Base-by-base conservation (phyloP, 371 early-diverging fungal genomes). In the Haplosporangium sp. region DNA sequence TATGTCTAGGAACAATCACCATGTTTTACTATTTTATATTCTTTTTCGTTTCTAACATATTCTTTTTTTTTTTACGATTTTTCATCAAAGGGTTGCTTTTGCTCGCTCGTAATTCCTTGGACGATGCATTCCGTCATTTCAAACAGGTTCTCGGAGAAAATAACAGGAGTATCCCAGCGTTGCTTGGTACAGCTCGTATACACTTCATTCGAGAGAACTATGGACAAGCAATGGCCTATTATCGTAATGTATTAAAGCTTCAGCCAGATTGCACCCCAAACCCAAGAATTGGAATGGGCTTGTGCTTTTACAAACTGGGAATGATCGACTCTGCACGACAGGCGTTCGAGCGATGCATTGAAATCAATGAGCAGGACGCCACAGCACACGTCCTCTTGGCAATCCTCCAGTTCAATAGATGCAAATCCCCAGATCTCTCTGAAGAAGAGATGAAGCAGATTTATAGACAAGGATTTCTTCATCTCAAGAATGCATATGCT, bases 251-350 rank as follows among this genome's bases (percentile, higher is more conserved):
- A 0, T 85, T 96, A 9, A 81, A 64, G 27, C 67, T 90, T 68
- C 44, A 84, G 61, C 90, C 93, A 20, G 77, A 86, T 66, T 72
- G 88, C 76, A 52, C 84, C 67, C 93, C 93, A 4, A 95, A 96
- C 67, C 90, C 93, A 50, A 91, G 97, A 17, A 74, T 96, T n/a
- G 92, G 95, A 20, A 95, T 98, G 73, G 97, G 95, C 4, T 85
- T 95, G 59, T 96, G 97, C 73, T 95, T 91, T 84, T 87, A 91
- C 62, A 89, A 90, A 57, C 86, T 96, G 15, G 92, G 91, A 2
- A 93, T 93, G 89, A 50, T 72, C 9, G 83, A 82, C 1, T 86
- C 92, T 59, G 96, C 98, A 2, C 86, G 89, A 37, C 68, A 70
- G 19, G 94, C 96, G 0, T 92, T 96, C 71, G 84, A 87, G 59